Conservation (phyloP, 192 early-diverging fungal species). For the Thamnidium elegans region DNA sequence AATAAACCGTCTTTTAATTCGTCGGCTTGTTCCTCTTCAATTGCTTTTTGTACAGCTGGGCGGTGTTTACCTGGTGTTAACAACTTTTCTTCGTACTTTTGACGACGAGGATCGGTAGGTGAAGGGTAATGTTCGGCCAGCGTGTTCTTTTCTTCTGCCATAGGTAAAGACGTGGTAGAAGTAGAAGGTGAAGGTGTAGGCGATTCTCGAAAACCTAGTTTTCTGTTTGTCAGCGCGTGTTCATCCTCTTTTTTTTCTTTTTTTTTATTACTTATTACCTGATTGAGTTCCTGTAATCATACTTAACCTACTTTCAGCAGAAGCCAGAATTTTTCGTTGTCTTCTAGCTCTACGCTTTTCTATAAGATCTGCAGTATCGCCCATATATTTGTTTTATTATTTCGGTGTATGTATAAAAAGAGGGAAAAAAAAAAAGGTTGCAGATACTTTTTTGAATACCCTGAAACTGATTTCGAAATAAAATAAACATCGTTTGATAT, state of each 20-base stretch:
- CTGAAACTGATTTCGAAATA: too few relatives aligned
- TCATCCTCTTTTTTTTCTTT: not conserved
- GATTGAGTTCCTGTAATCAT: slow-evolving; percentile 36
- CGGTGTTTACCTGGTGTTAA: slow-evolving; percentile 25
- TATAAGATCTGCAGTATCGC: slow-evolving; percentile 20
- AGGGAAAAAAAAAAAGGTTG: not conserved
- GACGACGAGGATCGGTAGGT: slow-evolving; percentile 1
- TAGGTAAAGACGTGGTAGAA: slow-evolving; percentile 4
- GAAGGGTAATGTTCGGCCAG: slow-evolving; percentile 7
- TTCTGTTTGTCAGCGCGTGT: too few relatives aligned
- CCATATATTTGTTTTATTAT: not conserved
- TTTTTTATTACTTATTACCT: slow-evolving; percentile 14
- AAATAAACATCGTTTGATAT: too few relatives aligned
- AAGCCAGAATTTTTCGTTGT: slow-evolving; percentile 32
- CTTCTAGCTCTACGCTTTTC: slow-evolving; percentile 32
- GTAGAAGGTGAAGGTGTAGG: slow-evolving; percentile 14
- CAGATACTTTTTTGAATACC: too few relatives aligned
- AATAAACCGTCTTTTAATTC: slow-evolving; percentile 4
- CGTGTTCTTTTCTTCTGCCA: not conserved
- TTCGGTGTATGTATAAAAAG: not conserved
- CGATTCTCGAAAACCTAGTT: not conserved
- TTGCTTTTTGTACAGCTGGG: slow-evolving; percentile 18
- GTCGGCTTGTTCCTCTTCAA: slow-evolving; percentile 14
- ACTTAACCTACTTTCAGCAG: slow-evolving; percentile 31
- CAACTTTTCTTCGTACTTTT: slow-evolving; percentile 16